Evolutionary conservation across 2,329 filamentous ascomycete species (phyloP).

Genomic region (Paraphoma sp.): DNA sequence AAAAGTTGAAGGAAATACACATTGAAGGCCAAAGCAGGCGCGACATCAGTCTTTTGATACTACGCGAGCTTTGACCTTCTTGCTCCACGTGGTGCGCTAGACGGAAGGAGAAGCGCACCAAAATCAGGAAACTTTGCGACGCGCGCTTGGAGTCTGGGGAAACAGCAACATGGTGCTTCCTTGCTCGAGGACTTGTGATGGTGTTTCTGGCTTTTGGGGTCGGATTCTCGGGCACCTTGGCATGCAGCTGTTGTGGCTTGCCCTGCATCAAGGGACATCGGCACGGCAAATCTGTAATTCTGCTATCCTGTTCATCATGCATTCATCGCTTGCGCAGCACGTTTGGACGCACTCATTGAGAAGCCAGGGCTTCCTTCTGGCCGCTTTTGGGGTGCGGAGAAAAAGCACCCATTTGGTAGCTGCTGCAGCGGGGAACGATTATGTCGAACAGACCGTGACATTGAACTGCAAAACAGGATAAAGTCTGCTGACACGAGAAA

Average conservation of each 20-base stretch:
- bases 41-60: background rate
- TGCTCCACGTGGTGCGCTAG: conserved; percentile 23
- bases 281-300: background rate
- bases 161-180: background rate
- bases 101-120: background rate
- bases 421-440: too few species aligned
- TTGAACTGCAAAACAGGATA: too few species aligned
- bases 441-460: too few species aligned
- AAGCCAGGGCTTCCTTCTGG: too few species aligned
- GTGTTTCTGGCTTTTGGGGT: background rate
- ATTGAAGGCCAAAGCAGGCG: background rate
- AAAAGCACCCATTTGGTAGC: too few species aligned
- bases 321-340: background rate
- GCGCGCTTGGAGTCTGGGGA: background rate
- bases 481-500: too few species aligned
- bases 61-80: conserved; percentile 15
- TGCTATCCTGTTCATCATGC: background rate
- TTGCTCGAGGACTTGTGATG: background rate
- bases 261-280: background rate
- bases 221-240: background rate
- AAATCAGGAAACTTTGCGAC: background rate
- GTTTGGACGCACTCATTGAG: too few species aligned
- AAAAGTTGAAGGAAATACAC: background rate
- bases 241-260: background rate
- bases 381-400: too few species aligned